These are phyloP conservation scores for Podila verticillata DNA, from an alignment of 192 early-diverging fungal species.

Conservation along the genomic window DNA sequence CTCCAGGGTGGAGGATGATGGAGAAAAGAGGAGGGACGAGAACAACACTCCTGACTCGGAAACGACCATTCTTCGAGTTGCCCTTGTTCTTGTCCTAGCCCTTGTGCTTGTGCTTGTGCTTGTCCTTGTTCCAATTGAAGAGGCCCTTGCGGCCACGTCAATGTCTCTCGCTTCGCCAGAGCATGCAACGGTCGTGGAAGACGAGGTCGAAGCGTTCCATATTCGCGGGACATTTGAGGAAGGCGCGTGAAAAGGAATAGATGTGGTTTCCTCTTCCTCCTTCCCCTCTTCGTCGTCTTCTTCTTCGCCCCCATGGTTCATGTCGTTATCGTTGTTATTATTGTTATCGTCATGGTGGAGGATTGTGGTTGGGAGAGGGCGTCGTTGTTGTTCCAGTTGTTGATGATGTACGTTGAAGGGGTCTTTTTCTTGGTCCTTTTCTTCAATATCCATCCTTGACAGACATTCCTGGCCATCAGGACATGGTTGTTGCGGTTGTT, in stretches of 20 bases:
- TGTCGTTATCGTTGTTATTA: not conserved
- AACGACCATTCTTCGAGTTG: too few species aligned
- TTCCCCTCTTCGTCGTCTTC: not conserved
- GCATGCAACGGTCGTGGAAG: not conserved
- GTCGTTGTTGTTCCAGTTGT: too few species aligned
- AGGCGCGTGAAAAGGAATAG: not conserved
- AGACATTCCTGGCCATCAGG: too few species aligned
- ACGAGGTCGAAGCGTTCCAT: not conserved
- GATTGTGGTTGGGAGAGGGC: not conserved
- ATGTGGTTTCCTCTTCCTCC: not conserved
- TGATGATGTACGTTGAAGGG: too few species aligned
- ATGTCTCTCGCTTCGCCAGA: not conserved
- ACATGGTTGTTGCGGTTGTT: too few species aligned
- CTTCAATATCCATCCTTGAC: too few species aligned
- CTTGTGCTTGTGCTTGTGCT: not conserved
- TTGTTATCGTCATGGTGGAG: not conserved
- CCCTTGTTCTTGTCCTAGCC: too few species aligned
- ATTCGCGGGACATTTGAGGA: not conserved
- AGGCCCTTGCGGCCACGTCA: conserved; percentile 4
- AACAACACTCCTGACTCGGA: too few species aligned
- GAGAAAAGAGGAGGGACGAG: too few species aligned
- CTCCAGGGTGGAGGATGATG: too few species aligned
- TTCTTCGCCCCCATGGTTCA: not conserved
- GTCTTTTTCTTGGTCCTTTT: too few species aligned
- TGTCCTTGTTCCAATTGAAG: not conserved